A percentile compares a stretch with the other conserved stretches of the same genome.
These are phyloP conservation scores for Arachis monticola DNA, from an alignment of 331 rosid genomes.

Conservation along the genomic window DNA sequence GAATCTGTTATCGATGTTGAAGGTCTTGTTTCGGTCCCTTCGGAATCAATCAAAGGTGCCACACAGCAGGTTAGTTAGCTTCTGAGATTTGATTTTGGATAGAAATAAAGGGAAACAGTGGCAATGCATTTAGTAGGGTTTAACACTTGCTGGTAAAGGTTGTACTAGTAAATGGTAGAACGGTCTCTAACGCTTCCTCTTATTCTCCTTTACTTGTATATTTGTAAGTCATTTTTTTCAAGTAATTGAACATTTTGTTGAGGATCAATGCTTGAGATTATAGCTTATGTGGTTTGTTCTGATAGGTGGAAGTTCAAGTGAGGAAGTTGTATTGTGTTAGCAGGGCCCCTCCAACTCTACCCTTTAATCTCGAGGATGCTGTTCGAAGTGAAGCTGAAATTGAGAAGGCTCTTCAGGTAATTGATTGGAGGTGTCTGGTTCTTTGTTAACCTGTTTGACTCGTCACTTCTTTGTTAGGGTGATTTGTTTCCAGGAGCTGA, in stretches of 20 bases:
- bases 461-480: slow-evolving; percentile 1
- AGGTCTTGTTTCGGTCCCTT: too few relatives aligned
- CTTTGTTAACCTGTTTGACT: neutral
- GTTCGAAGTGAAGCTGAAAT: slow-evolving; percentile 87
- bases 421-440: neutral
- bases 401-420: slow-evolving; percentile 74
- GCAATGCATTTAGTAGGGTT: too few relatives aligned
- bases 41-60: too few relatives aligned
- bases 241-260: neutral
- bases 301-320: slow-evolving; percentile 88
- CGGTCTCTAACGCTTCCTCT: neutral
- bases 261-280: neutral
- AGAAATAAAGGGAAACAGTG: too few relatives aligned
- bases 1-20: too few relatives aligned
- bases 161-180: neutral
- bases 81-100: too few relatives aligned
- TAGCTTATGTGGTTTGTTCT: neutral
- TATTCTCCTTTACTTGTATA: neutral
- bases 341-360: slow-evolving; percentile 64
- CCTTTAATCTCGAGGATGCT: slow-evolving; percentile 80
- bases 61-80: too few relatives aligned
- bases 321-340: slow-evolving; percentile 58
- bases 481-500: slow-evolving; percentile 2
- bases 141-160: neutral
- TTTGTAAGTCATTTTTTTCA: neutral